Evolutionary conservation across 2,329 filamentous ascomycete species (phyloP), one percentile per base, ranked within the genome.

Genomic region (Fusarium subtropicale): DNA sequence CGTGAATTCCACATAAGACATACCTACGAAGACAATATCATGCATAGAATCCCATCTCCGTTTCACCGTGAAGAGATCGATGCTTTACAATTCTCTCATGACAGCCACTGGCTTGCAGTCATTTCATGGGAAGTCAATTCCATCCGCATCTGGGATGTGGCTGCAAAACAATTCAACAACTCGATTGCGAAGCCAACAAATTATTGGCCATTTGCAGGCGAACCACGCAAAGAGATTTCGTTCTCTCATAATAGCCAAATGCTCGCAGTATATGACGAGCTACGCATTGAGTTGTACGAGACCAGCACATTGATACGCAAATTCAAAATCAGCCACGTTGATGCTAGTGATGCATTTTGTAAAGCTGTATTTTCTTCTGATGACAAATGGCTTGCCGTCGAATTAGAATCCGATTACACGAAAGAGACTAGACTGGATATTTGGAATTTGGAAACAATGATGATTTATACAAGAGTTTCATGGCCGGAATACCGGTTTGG

Each of bases 41-140:
- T 30, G 28, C 5, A 30, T 11, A 30, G 4, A 5, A 5, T 30
- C 28, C 11, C 28, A 30, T 30, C 28, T 30, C 28, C 28, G 11
- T n/a, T 3, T 36, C 18, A 4, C 1, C 2, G 6, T 7, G 8
- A n/a, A 2, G 5, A 4, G 4, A 6, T n/a, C 7, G 13, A 16
- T 5, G 7, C 16, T 3, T 4, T n/a, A 10, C 4, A 9, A 12
- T n/a, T n/a, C 9, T 38, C 34, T 12, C 18, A 38, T 3, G 8
- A 38, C 9, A 38, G n/a, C 9, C 34, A 9, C 18, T 38, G 34
- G 34, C 34, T 38, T 38, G 34, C 34, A 38, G 8, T 38, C 4
- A 10, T 30, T n/a, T n/a, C n/a, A n/a, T n/a, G n/a, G n/a, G n/a
- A n/a, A n/a, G n/a, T n/a, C n/a, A n/a, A n/a, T n/a, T n/a, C 34